Evolutionary conservation across 345 rosid species (phyloP).

Genomic region (Eucalyptus guilfoylei): DNA sequence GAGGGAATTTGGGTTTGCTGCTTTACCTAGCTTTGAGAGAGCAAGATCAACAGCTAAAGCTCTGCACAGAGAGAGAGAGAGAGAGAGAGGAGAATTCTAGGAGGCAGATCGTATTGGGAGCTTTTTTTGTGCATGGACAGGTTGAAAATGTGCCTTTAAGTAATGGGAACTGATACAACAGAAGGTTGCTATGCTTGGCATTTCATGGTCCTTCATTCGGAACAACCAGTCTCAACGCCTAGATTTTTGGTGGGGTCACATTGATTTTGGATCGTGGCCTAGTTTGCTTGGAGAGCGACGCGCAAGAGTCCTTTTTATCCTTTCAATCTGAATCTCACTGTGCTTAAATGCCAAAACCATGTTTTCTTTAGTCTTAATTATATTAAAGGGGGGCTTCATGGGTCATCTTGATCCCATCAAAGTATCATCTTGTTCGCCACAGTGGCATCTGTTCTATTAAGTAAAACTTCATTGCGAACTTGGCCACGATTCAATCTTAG

Average conservation of each 20-base stretch:
- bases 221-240: not conserved
- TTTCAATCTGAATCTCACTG: not conserved
- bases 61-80: not conserved
- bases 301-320: not conserved
- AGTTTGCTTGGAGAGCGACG: not conserved
- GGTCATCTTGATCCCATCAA: not conserved
- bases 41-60: not conserved
- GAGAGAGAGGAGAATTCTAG: not conserved
- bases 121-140: not conserved
- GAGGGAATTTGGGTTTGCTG: not conserved
- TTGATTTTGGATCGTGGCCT: not conserved
- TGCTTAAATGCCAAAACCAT: not conserved
- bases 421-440: not conserved
- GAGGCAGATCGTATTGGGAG: not conserved
- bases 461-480: not conserved
- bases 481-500: not conserved
- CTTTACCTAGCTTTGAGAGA: not conserved
- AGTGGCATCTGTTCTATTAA: not conserved
- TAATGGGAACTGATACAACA: not conserved
- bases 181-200: not conserved
- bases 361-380: not conserved
- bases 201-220: not conserved
- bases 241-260: not conserved
- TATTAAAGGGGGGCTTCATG: not conserved
- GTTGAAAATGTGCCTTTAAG: not conserved